Evolutionary conservation across 2,329 filamentous ascomycete genomes (phyloP).

Genomic region (Colletotrichum cordylinicola): DNA sequence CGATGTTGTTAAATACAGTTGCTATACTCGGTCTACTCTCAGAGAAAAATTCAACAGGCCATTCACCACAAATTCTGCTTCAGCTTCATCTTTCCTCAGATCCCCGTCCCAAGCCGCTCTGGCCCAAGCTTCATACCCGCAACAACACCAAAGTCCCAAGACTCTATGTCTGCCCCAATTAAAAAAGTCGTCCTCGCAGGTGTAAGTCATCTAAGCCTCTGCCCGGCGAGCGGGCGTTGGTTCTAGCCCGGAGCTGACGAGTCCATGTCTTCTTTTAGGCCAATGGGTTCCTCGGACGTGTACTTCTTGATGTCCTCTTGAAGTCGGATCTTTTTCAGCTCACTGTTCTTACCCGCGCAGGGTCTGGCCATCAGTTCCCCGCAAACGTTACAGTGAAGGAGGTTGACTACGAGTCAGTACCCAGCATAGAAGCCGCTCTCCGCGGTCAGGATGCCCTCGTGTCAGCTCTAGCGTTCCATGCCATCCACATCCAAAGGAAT

Average conservation of each 20-base stretch:
- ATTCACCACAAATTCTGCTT: background rate
- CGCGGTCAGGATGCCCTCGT: constrained; percentile 63
- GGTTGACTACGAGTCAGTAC: constrained; percentile 41
- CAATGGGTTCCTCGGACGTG: constrained; percentile 34
- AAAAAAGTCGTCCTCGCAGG: background rate
- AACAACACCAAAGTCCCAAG: background rate
- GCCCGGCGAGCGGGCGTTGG: background rate
- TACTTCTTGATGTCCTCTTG: constrained; percentile 34
- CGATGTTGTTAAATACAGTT: background rate
- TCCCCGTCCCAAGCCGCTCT: background rate
- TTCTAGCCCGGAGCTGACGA: background rate
- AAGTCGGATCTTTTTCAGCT: constrained; percentile 38
- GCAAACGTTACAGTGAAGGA: constrained; percentile 33
- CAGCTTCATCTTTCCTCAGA: background rate
- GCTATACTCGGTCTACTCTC: background rate
- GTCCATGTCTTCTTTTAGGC: constrained; percentile 27
- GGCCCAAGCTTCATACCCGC: background rate
- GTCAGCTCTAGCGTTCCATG: constrained; percentile 45
- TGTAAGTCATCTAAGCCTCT: background rate
- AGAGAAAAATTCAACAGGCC: background rate
- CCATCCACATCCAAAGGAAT: constrained; percentile 48
- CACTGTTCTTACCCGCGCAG: constrained; percentile 39
- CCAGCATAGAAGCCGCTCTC: constrained; percentile 56
- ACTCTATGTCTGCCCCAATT: background rate
- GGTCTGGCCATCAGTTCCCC: constrained; percentile 45